phyloP scores from a whole-genome alignment of 306 rosid genomes.

The Lathyrus sativus region DNA sequence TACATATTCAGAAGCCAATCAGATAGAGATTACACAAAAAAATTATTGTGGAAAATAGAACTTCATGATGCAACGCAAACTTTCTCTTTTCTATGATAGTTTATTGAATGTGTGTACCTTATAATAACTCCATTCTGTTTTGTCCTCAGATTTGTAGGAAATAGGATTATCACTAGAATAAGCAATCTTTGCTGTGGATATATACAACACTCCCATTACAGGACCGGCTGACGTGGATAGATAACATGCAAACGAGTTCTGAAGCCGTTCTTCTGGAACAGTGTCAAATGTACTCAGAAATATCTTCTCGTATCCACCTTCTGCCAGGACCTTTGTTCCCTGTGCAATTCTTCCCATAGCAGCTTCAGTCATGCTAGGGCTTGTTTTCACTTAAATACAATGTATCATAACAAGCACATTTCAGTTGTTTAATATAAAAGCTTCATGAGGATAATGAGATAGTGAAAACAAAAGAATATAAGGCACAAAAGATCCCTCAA shows the following conservation, averaged over 20 bases:
- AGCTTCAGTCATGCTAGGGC: conserved; percentile 92
- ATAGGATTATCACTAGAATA: conserved; percentile 89
- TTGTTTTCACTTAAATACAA: conserved; percentile 68
- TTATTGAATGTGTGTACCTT: conserved; percentile 59
- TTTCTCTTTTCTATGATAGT: background rate
- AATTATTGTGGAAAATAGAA: background rate
- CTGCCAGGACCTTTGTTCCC: conserved; percentile 89
- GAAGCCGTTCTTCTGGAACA: conserved; percentile 75
- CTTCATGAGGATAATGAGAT: background rate
- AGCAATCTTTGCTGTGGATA: conserved; percentile 79
- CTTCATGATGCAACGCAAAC: conserved; percentile 9
- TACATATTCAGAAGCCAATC: conserved; percentile 10
- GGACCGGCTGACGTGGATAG: conserved; percentile 89
- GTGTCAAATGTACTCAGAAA: conserved; percentile 75
- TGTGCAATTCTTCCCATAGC: conserved; percentile 97
- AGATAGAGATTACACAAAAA: background rate
- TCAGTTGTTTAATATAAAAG: conserved; percentile 17
- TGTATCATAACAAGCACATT: conserved; percentile 22
- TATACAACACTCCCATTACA: conserved; percentile 59
- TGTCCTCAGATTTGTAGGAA: conserved; percentile 56
- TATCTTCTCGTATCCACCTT: conserved; percentile 90
- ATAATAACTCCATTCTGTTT: conserved; percentile 93
- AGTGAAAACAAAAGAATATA: background rate
- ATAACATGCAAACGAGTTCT: conserved; percentile 84
- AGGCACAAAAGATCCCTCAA: background rate